Conservation (phyloP, 2,329 filamentous ascomycete genomes). For the Neophaeococcomyces aloes region DNA sequence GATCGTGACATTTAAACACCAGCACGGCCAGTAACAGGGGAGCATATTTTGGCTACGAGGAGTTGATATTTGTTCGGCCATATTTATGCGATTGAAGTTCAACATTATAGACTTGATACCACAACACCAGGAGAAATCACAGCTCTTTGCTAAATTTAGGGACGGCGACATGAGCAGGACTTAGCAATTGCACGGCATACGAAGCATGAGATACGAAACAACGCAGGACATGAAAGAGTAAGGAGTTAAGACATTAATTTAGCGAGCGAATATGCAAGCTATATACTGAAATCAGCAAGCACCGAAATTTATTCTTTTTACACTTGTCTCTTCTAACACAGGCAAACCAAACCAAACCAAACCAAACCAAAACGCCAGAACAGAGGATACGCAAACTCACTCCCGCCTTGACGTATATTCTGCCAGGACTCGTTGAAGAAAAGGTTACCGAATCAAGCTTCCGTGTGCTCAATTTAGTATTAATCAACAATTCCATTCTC, state of each 20-base stretch:
- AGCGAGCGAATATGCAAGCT: background rate
- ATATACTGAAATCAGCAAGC: background rate
- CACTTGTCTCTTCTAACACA: no score
- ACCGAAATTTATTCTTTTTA: no score
- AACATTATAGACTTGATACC: conserved; percentile 8
- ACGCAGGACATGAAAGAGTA: background rate
- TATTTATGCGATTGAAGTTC: background rate
- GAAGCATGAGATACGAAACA: conserved; percentile 5
- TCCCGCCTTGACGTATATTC: no score
- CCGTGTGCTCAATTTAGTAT: no score
- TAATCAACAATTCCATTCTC: no score
- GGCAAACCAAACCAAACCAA: no score
- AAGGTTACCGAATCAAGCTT: no score
- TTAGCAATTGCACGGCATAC: no score
- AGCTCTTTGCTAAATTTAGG: background rate
- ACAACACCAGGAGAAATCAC: background rate
- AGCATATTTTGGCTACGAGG: background rate
- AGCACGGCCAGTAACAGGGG: background rate
- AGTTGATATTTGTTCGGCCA: background rate
- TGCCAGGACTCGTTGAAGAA: no score
- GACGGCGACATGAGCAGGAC: background rate
- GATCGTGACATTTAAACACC: background rate
- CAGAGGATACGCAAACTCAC: no score
- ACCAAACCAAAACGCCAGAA: no score
- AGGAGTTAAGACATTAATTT: background rate